Evolutionary conservation across 441 rosid species (phyloP), one percentile per base, ranked within the genome.

Genomic region (Euphorbia corollata): DNA sequence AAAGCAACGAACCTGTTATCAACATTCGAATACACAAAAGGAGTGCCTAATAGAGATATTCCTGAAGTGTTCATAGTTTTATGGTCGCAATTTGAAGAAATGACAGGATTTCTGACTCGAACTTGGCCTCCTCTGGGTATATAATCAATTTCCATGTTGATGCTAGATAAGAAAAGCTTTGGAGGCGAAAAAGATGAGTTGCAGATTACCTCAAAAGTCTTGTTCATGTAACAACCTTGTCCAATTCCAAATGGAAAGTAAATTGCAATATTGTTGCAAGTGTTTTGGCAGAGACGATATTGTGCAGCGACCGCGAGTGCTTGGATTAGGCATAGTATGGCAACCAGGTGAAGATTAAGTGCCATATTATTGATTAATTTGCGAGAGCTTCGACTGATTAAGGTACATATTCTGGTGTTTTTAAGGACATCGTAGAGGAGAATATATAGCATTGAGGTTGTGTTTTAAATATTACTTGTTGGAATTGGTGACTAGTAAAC

Each of bases 211-310:
- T 41, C 47, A 41, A 62, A 69, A 36, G 18, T 27, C 56, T 69
- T 2, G 13, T 62, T 30, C 73, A 62, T 41, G 45, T 10, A 69
- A 62, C 73, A 69, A 13, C 67, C 67, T 56, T 55, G 2, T 54
- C 56, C 57, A 34, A 41, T 43, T 38, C 73, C 73, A 36, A 69
- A 69, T 6, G 73, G 67, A n/a, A 69, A 69, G 7, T 12, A 2
- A 7, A 69, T 5, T 0, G 0, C 0, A 55, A 56, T 34, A 18
- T 13, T 22, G 16, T 63, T 48, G 0, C 73, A 63, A 3, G 0
- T 12, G 3, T 18, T 9, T 58, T 18, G 55, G 6, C 38, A 54
- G 24, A 3, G 39, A 63, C 9, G 57, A 1, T 12, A 23, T 53
- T 5, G 0, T 55, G 59, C 12, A 22, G 16, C 24, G 23, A 8